Evolutionary conservation across 2,329 filamentous ascomycete genomes (phyloP), one percentile per base, ranked within the genome.

Genomic region (Arachnopeziza araneosa): DNA sequence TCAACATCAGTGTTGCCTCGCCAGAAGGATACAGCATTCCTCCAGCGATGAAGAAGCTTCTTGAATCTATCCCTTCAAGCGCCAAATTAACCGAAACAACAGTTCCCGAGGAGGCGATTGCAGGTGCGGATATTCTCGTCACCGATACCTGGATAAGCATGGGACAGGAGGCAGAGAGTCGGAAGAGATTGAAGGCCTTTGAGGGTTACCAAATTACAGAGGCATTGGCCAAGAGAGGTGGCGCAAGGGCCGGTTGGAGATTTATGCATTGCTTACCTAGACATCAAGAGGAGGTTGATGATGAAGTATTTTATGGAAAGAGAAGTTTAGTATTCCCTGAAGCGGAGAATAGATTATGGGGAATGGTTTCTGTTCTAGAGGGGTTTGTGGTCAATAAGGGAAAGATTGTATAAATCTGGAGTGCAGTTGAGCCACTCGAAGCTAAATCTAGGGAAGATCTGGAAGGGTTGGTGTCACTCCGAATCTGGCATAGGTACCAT

Each of bases 121-220:
- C 90, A 77, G 79, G 87, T 65, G 93, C 95, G 2, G 89, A 99
- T 73, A 83, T 98, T 57, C 79, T 99, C 60, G 92, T 98, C 23
- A 99, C 95, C 0, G 95, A 99, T 71, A 99, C 95, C 0, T 99
- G 95, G 95, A 84, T 99, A 32, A 96, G 91, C 1, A 99, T 99
- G 95, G 95, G 95, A 53, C 93, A 98, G 76, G 95, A 99, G 75
- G 85, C 84, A 59, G 95, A 99, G 75, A 81, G 86, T 49, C 80
- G 86, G 67, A 88, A 89, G 79, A 82, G 91, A 55, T 74, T 97
- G 62, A 84, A 87, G 71, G 91, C 86, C 1, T 99, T 99, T 73
- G 82, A 83, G 30, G 93, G 93, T 17, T 99, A 93, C 76, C 93
- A 97, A 74, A 89, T 99, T 70, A 97, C 93, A 2, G 83, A 87